Evolutionary conservation across 805 yeast species (phyloP).

Genomic region (Yamadazyma insecticola): DNA sequence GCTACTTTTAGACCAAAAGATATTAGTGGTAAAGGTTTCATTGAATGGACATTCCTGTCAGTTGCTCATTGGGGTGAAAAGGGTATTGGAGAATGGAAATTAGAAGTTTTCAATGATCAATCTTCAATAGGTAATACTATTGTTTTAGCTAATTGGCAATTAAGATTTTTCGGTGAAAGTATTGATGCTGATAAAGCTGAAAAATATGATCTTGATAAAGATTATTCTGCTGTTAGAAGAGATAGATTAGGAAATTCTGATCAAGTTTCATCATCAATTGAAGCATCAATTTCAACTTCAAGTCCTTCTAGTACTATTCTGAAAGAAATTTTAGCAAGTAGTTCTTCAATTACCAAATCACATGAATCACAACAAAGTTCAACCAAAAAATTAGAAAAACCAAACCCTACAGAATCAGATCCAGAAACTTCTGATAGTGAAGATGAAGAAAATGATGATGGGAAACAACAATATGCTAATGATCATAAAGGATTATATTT

Average conservation of each 20-base stretch:
- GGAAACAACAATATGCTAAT: constrained; percentile 30
- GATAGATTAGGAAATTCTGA: constrained; percentile 13
- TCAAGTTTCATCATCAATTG: constrained; percentile 2
- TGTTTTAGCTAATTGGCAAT: constrained; percentile 61
- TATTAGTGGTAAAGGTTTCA: constrained; percentile 51
- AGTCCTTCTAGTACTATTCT: too few species aligned
- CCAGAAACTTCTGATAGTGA: constrained; percentile 9
- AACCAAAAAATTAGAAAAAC: constrained; percentile 2
- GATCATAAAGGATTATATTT: constrained; percentile 59
- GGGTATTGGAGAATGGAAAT: constrained; percentile 78
- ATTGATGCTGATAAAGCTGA: constrained; percentile 60
- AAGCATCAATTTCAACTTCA: constrained; percentile 1
- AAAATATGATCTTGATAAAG: constrained; percentile 47
- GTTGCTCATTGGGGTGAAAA: constrained; percentile 97
- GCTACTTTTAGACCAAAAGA: constrained; percentile 68
- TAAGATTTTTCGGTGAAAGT: constrained; percentile 79
- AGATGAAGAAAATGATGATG: constrained; percentile 34
- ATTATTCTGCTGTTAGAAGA: constrained; percentile 38
- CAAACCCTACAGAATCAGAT: constrained; percentile 3
- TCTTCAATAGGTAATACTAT: constrained; percentile 32
- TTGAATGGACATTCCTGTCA: constrained; percentile 88
- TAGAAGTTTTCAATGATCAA: constrained; percentile 48
- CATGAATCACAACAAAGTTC: too few species aligned
- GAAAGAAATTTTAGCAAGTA: too few species aligned
- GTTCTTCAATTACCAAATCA: too few species aligned